Conservation (phyloP, 768 basidiomycete genomes). For the Dendrothele bispora region DNA sequence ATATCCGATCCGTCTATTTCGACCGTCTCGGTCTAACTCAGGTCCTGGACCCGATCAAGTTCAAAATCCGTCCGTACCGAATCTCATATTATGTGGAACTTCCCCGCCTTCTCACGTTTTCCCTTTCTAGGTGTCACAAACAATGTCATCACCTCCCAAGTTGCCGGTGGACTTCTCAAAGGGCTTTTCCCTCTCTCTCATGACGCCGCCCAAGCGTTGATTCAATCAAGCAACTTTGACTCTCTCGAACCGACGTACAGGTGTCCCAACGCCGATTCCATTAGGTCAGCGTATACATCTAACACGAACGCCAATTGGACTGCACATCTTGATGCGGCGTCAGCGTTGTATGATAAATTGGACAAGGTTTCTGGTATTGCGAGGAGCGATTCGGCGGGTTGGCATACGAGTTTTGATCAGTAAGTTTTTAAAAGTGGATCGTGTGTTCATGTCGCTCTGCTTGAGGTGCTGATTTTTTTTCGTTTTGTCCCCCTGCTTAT, state of each 20-base stretch:
- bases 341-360: slow-evolving; percentile 38
- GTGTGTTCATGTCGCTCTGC: no score
- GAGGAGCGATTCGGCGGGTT: slow-evolving; percentile 38
- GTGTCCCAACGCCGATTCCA: slow-evolving; percentile 35
- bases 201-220: slow-evolving; percentile 27
- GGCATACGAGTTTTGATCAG: slow-evolving; percentile 55
- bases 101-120: not conserved
- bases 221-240: slow-evolving; percentile 41
- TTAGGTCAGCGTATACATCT: slow-evolving; percentile 36
- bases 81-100: not conserved
- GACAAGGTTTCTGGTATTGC: slow-evolving; percentile 44
- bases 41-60: slow-evolving; percentile 29
- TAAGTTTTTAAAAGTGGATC: slow-evolving; percentile 27
- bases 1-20: slow-evolving; percentile 46
- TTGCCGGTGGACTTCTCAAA: slow-evolving; percentile 43
- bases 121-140: slow-evolving; percentile 43
- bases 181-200: slow-evolving; percentile 44
- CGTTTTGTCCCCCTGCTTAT: not conserved
- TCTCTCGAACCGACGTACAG: slow-evolving; percentile 49
- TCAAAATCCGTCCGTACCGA: slow-evolving; percentile 35
- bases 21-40: slow-evolving; percentile 35
- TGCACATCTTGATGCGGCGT: slow-evolving; percentile 37
- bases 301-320: slow-evolving; percentile 43
- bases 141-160: slow-evolving; percentile 54
- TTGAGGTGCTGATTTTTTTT: not conserved